These are phyloP conservation scores for Rossbeevera mucosa DNA, from an alignment of 768 basidiomycete species.

Conservation along the genomic window DNA sequence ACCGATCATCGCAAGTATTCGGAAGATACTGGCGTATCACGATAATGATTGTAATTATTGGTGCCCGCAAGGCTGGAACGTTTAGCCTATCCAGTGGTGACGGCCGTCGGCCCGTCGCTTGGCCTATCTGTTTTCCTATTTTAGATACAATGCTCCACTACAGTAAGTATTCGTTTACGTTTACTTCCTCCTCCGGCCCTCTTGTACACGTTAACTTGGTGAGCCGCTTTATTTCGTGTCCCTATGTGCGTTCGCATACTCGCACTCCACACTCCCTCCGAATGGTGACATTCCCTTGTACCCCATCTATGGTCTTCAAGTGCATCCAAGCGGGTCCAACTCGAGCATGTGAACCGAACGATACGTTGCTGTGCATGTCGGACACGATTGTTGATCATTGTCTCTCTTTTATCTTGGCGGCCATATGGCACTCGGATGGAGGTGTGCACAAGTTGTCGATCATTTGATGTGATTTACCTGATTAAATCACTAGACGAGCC, in stretches of 20 bases:
- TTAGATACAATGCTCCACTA: neutral
- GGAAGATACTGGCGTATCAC: neutral
- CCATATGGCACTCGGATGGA: neutral
- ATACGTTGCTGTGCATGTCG: too few species aligned
- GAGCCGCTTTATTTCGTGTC: neutral
- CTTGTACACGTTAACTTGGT: neutral
- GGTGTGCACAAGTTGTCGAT: neutral
- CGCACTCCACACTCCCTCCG: neutral
- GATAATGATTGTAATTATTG: too few species aligned
- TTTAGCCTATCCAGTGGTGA: too few species aligned
- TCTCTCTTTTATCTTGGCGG: neutral
- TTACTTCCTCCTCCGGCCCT: too few species aligned
- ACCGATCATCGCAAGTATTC: neutral
- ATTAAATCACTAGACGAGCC: neutral
- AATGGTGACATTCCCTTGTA: neutral
- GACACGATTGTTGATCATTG: neutral
- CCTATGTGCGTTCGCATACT: neutral
- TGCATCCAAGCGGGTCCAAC: too few species aligned
- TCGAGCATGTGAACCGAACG: too few species aligned
- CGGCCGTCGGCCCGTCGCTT: too few species aligned
- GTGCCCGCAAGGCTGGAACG: neutral
- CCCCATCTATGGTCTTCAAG: neutral
- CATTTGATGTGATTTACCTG: neutral
- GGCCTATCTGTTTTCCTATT: neutral
- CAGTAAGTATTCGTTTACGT: too few species aligned